Evolutionary conservation across 1,284 basidiomycete species (phyloP), one percentile per base, ranked within the genome.

Genomic region (Pseudozyma hubeiensis): DNA sequence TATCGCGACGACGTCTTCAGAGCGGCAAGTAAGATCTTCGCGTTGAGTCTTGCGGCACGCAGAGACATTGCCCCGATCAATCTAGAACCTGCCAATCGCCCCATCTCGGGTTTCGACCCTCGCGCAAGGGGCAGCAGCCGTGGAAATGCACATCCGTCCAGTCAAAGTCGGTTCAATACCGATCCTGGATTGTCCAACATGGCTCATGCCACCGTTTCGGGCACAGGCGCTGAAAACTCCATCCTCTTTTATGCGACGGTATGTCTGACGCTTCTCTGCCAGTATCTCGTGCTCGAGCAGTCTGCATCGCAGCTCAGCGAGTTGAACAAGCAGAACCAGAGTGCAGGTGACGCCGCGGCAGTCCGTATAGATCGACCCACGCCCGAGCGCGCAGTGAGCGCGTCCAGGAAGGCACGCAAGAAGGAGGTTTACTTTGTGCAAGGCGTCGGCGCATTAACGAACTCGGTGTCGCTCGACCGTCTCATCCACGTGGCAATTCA

Each of bases 381-480:
- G 5, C 7, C 35, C 39, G 16, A n/a, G 14, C 41, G 33, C 10
- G 44, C 43, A 17, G 41, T 34, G 17, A 52, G 50, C 29, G 37
- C 31, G 50, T 41, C 50, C 0, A 24, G 39, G 10, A 53, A 29
- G 43, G 45, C 31, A 16, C 41, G 45, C 29, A 14, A 31, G 10
- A 47, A 47, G 35, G 39, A 33, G 7, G 87, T 93, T 64, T 90
- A 90, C 40, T 90, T 93, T 48, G 13, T 34, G 6, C 30, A 29
- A 34, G 41, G 40, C 31, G 17, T 53, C 10, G 53, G 34, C 24
- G 44, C 53, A 7, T 39, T 39, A 14, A 46, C 52, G 7, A 44
- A 35, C n/a, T 5, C 11, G 30, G 45, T 39, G 49, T 51, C 49
- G 19, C 49, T 40, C 4, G 49, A 30, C 35, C 19, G 49, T 9